Conservation (phyloP, 176 grass and related monocot species). For the Eragrostis curvula region DNA sequence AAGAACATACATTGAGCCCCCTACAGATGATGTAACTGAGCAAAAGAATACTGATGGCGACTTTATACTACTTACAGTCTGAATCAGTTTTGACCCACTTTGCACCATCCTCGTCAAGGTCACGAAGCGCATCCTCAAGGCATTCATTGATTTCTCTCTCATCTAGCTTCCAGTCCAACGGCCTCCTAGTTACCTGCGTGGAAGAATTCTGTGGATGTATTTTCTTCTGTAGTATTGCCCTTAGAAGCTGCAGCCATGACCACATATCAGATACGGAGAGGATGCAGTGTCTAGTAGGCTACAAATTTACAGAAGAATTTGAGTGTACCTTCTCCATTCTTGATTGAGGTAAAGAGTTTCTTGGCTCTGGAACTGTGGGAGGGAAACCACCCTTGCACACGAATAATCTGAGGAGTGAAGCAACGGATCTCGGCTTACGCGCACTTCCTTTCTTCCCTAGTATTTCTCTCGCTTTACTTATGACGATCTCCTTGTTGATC, state of each 20-base stretch:
- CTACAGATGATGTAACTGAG: not conserved
- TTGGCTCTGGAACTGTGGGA: constrained; percentile 47
- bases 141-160: constrained; percentile 48
- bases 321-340: constrained; percentile 80
- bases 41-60: constrained; percentile 22
- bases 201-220: constrained; percentile 69
- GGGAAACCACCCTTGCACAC: constrained; percentile 64
- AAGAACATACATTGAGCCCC: constrained; percentile 17
- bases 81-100: constrained; percentile 97
- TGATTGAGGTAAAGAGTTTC: constrained; percentile 67
- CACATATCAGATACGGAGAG: constrained; percentile 19
- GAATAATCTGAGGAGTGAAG: constrained; percentile 66
- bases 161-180: constrained; percentile 55
- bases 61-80: constrained; percentile 70
- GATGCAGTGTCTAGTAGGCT: not conserved
- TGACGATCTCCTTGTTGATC: constrained; percentile 47
- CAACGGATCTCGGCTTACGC: constrained; percentile 64
- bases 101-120: constrained; percentile 53
- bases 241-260: constrained; percentile 58
- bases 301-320: not conserved
- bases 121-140: constrained; percentile 44
- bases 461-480: constrained; percentile 56
- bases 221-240: constrained; percentile 82
- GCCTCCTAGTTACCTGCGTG: constrained; percentile 37
- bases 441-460: constrained; percentile 37